These are phyloP conservation scores for Bacidia gigantensis DNA, from an alignment of 495 filamentous ascomycete species.

Conservation along the genomic window DNA sequence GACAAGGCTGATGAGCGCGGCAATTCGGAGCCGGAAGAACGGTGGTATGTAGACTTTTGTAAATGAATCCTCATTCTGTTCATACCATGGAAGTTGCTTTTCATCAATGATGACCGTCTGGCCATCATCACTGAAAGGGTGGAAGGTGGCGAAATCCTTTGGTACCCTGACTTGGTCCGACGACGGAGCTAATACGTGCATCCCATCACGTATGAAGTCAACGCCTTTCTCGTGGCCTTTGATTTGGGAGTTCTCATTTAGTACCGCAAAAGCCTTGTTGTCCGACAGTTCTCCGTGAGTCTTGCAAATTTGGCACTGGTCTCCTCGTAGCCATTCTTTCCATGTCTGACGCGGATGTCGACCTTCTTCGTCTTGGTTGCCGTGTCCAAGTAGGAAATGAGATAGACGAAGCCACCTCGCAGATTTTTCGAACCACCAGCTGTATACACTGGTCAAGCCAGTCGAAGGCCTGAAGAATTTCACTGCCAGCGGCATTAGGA, in stretches of 20 bases:
- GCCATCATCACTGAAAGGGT: slow-evolving; percentile 64
- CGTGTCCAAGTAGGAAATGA: slow-evolving; percentile 84
- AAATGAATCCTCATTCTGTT: slow-evolving; percentile 46
- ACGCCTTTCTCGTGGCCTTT: slow-evolving; percentile 14
- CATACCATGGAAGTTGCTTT: slow-evolving; percentile 48
- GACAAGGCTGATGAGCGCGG: slow-evolving; percentile 72
- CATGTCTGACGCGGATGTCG: slow-evolving; percentile 41
- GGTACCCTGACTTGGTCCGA: slow-evolving; percentile 90
- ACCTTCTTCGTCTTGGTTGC: slow-evolving; percentile 71
- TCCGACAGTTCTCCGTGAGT: slow-evolving; percentile 17
- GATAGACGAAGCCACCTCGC: slow-evolving; percentile 68
- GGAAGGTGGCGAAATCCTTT: slow-evolving; percentile 66
- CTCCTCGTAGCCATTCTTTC: slow-evolving; percentile 32
- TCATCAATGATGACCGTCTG: slow-evolving; percentile 42
- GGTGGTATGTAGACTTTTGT: slow-evolving; percentile 83
- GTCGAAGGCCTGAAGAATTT: slow-evolving; percentile 73
- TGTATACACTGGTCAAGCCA: slow-evolving; percentile 68
- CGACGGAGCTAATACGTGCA: slow-evolving; percentile 76
- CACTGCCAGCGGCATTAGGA: slow-evolving; percentile 75
- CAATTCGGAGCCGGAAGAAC: slow-evolving; percentile 64
- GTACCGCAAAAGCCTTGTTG: background rate
- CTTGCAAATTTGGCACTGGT: slow-evolving; percentile 35
- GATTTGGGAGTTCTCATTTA: background rate
- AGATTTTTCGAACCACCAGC: slow-evolving; percentile 91
- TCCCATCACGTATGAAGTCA: slow-evolving; percentile 58